phyloP scores from a whole-genome alignment of 306 rosid species.

The Cucurbita pepo region DNA sequence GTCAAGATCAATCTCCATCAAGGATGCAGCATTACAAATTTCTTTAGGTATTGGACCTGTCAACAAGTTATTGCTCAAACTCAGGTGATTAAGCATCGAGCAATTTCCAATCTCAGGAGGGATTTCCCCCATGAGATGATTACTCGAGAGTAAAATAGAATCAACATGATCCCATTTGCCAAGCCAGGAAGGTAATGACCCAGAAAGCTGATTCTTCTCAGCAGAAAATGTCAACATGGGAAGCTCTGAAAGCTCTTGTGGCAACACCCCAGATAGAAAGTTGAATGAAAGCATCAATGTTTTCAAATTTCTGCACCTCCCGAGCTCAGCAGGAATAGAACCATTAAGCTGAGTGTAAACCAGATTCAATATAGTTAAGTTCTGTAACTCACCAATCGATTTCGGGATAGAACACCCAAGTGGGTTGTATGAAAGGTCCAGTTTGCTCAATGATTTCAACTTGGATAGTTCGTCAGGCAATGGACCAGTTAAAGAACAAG shows the following conservation, averaged over 20 bases:
- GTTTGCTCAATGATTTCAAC: conserved; percentile 36
- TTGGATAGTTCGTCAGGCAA: conserved; percentile 59
- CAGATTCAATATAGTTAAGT: conserved; percentile 38
- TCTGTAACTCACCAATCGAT: conserved; percentile 56
- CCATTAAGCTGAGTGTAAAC: conserved; percentile 62
- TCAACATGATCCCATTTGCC: conserved; percentile 50
- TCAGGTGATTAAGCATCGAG: conserved; percentile 40
- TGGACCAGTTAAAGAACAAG: conserved; percentile 71
- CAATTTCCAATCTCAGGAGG: conserved; percentile 90
- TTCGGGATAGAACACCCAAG: conserved; percentile 66
- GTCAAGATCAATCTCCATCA: conserved; percentile 58
- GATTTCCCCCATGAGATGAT: conserved; percentile 50
- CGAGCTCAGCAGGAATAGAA: conserved; percentile 68
- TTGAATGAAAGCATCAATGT: conserved; percentile 69
- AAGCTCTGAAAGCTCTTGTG: conserved; percentile 72
- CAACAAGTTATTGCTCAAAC: conserved; percentile 60
- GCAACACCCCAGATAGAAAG: conserved; percentile 62
- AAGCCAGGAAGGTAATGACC: conserved; percentile 72
- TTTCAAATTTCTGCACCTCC: conserved; percentile 44
- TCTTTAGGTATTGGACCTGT: conserved; percentile 57
- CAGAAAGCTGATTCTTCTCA: conserved; percentile 71
- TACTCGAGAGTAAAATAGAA: conserved; percentile 48
- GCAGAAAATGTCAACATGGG: conserved; percentile 58
- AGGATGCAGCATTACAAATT: conserved; percentile 59
- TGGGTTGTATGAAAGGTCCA: conserved; percentile 85